Base-by-base conservation (phyloP, 2,329 filamentous ascomycete genomes). In the Zalaria obscura region DNA sequence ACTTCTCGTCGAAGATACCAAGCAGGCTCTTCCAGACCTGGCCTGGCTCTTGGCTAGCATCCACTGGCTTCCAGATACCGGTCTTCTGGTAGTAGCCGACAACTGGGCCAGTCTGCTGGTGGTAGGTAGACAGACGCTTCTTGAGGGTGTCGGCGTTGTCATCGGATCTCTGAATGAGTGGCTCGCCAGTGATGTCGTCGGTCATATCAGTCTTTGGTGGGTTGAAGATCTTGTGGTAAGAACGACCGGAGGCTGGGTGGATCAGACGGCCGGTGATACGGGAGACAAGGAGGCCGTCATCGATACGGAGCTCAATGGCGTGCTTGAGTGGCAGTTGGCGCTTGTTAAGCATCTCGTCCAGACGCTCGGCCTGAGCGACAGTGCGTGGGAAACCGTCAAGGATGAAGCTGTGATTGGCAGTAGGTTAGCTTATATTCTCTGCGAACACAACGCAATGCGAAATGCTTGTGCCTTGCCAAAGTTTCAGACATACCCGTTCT, bases 171-270 rank as follows among this genome's bases (percentile, higher is more conserved):
- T 96, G 91, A 57, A 96, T 83, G 52, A 98, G 73, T 38, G 89
- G 88, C 74, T 98, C 91, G 64, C 91, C 91, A 18, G 91, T 96
- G 52, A 95, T 66, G 65, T 98, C 91, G 66, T 98, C 91, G 62
- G 79, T 93, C 91, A 96, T 96, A 50, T 75, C 57, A 55, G 78
- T 68, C 78, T 95, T 94, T 56, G 91, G 91, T 40, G 91, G 91
- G 77, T 95, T 96, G 80, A 98, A 98, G 65, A 91, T 83, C 68
- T 82, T 91, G 78, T 98, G 91, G 73, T 98, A 98, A 53, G 84
- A 87, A 59, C 91, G 87, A 51, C 91, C 91, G 43, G 88, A 95
- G 40, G 89, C 89, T 44, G 89, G 89, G 74, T 98, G 91, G 55
- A 98, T 73, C 47, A 98, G 74, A 57, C 91, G 89, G 57, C 91